Base-by-base conservation (phyloP, 495 filamentous ascomycete genomes). In the Apodospora peruviana region DNA sequence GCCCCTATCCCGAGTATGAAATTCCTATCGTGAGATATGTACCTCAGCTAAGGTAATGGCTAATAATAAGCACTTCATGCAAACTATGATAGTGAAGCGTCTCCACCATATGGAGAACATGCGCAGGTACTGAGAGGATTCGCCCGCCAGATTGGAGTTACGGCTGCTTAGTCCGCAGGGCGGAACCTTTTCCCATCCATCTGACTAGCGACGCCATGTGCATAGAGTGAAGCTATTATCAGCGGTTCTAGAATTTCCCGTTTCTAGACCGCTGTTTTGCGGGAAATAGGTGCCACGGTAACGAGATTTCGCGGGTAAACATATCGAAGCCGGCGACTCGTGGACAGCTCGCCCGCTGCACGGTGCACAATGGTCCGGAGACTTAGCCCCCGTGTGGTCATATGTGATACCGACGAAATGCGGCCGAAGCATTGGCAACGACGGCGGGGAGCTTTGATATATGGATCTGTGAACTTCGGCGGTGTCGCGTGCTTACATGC, bases 181-280 rank as follows among this genome's bases (percentile, higher is more conserved):
- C 27, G 27, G n/a, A n/a, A n/a, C n/a, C n/a, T n/a, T n/a, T n/a
- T n/a, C n/a, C n/a, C n/a, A n/a, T n/a, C n/a, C n/a, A n/a, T n/a
- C n/a, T n/a, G n/a, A n/a, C n/a, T n/a, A n/a, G n/a, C n/a, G n/a
- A n/a, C n/a, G n/a, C n/a, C n/a, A n/a, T n/a, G n/a, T 32, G 27
- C 27, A 32, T 32, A 32, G n/a, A 32, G 27, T 7, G 14, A 32
- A 7, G 7, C 27, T 14, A 32, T 7, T 7, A 7, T 14, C 7
- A 32, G 27, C 7, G 27, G 5, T 48, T 52, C 53, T 52, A 45
- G 40, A 51, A 49, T 24, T 49, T 20, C 5, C 16, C 24, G 39
- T 38, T 40, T 40, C 32, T 34, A 52, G 56, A 59, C 56, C 56
- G 56, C 16, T 41, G 50, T 34, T 59, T 59, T 59, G 56, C 56